Evolutionary conservation across 2,329 filamentous ascomycete genomes (phyloP), one percentile per base, ranked within the genome.

Genomic region (Fusarium lateritium): DNA sequence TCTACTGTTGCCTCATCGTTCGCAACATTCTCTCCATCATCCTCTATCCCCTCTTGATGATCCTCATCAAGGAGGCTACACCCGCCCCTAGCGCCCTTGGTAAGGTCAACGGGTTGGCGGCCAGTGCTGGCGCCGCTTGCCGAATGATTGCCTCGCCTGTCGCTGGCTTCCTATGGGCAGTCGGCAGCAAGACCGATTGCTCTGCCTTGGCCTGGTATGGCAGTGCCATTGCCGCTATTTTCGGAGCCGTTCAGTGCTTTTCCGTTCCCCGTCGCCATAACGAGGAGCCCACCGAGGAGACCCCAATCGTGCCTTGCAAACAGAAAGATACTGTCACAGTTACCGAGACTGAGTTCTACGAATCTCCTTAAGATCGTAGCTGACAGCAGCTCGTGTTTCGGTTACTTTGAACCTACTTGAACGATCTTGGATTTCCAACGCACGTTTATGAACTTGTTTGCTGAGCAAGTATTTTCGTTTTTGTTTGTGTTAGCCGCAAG

Each of bases 71-170:
- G 78, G 87, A 91, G 73, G 87, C 88, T 3, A 89, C 88, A 1
- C 88, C 88, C 3, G 84, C 82, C 33, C 79, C 83, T 8, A 81
- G 80, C 42, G 84, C 88, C 8, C 80, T 91, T 39, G 89, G 89
- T 52, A 89, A 85, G 71, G 86, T 92, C 71, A 92, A 92, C 64
- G 89, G 89, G 6, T 77, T 91, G 43, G 88, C 89, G 22, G 89
- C 89, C 51, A 90, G 88, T 59, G 89, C 88, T 4, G 88, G 88
- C 26, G 89, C 89, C 8, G 88, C 87, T 8, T 92, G 88, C 72
- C 84, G 91, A 57, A 93, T 92, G 78, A 79, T 91, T 13, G 89
- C 90, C 0, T 90, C 90, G 7, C 89, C 89, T 0, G 76, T 91
- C 17, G 86, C 88, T 3, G 89, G 89, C 4, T 89, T 86, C 65